Evolutionary conservation across 768 basidiomycete genomes (phyloP), one percentile per base, ranked within the genome.

Genomic region (Termitomyces eurrhizus): DNA sequence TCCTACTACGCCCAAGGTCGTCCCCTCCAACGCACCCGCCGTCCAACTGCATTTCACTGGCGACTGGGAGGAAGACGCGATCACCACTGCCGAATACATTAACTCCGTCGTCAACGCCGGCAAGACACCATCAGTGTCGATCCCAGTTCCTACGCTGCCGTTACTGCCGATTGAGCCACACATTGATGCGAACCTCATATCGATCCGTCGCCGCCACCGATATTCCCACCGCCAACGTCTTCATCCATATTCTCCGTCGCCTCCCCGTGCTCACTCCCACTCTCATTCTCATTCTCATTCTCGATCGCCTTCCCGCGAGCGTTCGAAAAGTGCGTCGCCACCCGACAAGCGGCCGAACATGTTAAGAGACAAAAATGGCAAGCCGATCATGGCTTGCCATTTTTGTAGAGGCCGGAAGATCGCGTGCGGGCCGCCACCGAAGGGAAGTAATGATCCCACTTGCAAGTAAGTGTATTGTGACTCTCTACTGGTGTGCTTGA

Each of bases 331-430:
- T 14, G 7, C 50, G 11, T 45, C 46, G 21, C 26, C 56, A 29
- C 61, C 42, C 21, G 37, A 21, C 42, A 59, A 53, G 41, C 42
- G 52, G 37, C 41, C 32, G 33, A 64, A 56, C 41, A 53, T 32
- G 21, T 21, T 52, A 6, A 21, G 60, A 37, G 48, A 54, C 21
- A 45, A 60, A 39, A 50, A 59, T 37, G 53, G 61, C 13, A 82
- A 82, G 61, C 80, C 80, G 13, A 71, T 75, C 4, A 67, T 82
- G 29, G 81, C 81, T 1, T 83, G 81, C 56, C 67, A 79, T 1
- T 82, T 83, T 64, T 82, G 81, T 54, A 70, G 81, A 7, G 78
- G 78, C 1, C 70, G 82, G 13, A 83, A 83, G 70, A 83, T 83
- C 52, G 82, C 81, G 8, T 83, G 82, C 26, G 80, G 82, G 0